Base-by-base conservation (phyloP, 805 yeast species). In the Metschnikowia aberdeeniae region DNA sequence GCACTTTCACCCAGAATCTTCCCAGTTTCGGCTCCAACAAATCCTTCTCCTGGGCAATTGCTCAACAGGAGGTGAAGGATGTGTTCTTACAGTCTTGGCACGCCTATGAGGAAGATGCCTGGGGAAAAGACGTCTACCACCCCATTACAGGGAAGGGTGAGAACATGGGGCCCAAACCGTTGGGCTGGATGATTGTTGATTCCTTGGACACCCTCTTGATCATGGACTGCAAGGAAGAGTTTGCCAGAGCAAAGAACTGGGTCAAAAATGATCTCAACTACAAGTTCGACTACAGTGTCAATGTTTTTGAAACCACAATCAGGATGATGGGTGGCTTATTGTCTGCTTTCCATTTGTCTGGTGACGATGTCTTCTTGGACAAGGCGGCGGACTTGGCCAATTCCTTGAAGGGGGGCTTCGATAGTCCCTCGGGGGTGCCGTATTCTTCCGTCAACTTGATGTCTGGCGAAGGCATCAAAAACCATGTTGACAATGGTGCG, bases 101-200 rank as follows among this genome's bases (percentile, higher is more conserved):
- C 24, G 84, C 83, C 42, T 90, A 90, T 59, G 80, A 78, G 42
- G 65, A 71, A 24, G 72, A 86, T 57, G 97, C 86, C 0, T 88
- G 95, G 90, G 96, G 96, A 6, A 74, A 72, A 47, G 97, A 89
- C 60, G 78, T 82, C 1, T 89, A 84, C 57, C 71, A 73, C 34
- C 96, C 97, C 0, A 58, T 85, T n/a, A 61, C 76, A 6, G 77
- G 80, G 41, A 63, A 55, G 1, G 87, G 86, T 20, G 69, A 76
- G 45, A 85, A 88, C 59, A 85, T 88, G 89, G 89, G 92, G 4
- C 79, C 82, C 4, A 54, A 73, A 43, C 97, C 97, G 1, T 64
- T 90, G 52, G 97, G 97, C 1, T 89, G 97, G 96, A 86, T 89
- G 60, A 82, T 89, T 56, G 93, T 90, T 5, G 97, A 89, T 62